These are phyloP conservation scores for Sporothrix euskadiensis DNA, from an alignment of 2,329 filamentous ascomycete species.

Conservation along the genomic window DNA sequence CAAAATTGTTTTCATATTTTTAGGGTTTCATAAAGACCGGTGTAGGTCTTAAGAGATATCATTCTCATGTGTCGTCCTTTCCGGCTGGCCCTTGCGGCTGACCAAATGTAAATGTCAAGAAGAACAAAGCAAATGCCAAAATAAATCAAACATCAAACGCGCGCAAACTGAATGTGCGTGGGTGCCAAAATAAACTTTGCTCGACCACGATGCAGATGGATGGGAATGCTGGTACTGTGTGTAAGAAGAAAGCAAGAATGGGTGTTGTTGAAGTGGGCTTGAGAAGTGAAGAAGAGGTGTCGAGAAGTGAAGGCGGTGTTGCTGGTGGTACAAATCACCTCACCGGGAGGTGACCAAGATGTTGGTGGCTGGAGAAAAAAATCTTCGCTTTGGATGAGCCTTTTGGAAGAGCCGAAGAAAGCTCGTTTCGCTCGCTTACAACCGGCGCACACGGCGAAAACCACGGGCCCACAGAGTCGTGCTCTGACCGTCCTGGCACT, in stretches of 20 bases:
- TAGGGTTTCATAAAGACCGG: neutral
- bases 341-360: slow-evolving; percentile 5
- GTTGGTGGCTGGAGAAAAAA: neutral
- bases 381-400: neutral
- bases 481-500: slow-evolving; percentile 45
- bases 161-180: slow-evolving; percentile 5
- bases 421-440: neutral
- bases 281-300: neutral
- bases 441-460: slow-evolving; percentile 23
- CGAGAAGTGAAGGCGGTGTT: neutral
- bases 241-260: neutral
- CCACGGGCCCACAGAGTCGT: slow-evolving; percentile 34
- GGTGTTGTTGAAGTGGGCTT: neutral
- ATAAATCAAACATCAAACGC: neutral
- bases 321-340: slow-evolving; percentile 5
- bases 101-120: slow-evolving; percentile 9
- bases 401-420: neutral
- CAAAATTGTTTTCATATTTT: slow-evolving; percentile 19
- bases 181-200: slow-evolving; percentile 2
- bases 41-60: neutral
- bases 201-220: slow-evolving; percentile 12
- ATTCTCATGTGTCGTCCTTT: neutral
- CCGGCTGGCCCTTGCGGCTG: neutral
- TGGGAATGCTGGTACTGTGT: neutral
- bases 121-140: neutral